Percentiles rank a stretch among this genome's conserved stretches.
phyloP scores from a whole-genome alignment of 805 yeast genomes.

The Suhomyces prunicola region DNA sequence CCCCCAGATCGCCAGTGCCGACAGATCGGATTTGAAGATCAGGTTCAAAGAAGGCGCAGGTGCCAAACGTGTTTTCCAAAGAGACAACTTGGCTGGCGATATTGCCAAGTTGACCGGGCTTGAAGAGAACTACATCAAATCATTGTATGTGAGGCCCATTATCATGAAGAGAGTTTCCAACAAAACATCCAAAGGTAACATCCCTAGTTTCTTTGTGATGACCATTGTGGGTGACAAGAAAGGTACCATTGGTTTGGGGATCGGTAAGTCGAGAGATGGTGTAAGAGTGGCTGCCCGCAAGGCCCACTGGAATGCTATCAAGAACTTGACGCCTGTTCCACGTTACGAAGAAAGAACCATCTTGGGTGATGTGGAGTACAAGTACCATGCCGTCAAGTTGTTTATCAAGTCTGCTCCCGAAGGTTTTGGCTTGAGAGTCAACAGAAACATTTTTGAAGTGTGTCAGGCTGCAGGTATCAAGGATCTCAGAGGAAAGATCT shows the following conservation, averaged over 20 bases:
- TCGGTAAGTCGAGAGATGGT: constrained; percentile 83
- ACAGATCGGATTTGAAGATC: constrained; percentile 40
- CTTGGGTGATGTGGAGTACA: constrained; percentile 75
- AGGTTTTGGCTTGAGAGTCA: constrained; percentile 90
- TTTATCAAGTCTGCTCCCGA: constrained; percentile 84
- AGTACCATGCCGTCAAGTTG: constrained; percentile 83
- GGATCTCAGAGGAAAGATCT: constrained; percentile 88
- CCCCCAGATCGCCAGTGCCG: constrained; percentile 54
- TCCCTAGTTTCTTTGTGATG: constrained; percentile 73
- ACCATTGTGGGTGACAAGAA: constrained; percentile 90
- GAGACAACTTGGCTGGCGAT: constrained; percentile 47
- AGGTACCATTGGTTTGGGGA: constrained; percentile 94
- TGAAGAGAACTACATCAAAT: constrained; percentile 56
- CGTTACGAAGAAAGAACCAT: constrained; percentile 91
- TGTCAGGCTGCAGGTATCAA: constrained; percentile 92
- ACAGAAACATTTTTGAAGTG: constrained; percentile 84
- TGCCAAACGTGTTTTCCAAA: constrained; percentile 8
- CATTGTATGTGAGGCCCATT: constrained; percentile 61
- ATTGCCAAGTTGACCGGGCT: constrained; percentile 65
- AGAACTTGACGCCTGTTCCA: constrained; percentile 76
- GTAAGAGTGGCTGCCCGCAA: constrained; percentile 71
- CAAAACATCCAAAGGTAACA: constrained; percentile 91
- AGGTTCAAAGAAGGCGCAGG: constrained; percentile 28
- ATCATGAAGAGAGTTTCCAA: constrained; percentile 79
- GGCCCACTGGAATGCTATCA: constrained; percentile 93